A percentile compares a stretch with the other conserved stretches of the same genome.
phyloP scores from a whole-genome alignment of 2,329 filamentous ascomycete species.

The Pseudogymnoascus sp. region DNA sequence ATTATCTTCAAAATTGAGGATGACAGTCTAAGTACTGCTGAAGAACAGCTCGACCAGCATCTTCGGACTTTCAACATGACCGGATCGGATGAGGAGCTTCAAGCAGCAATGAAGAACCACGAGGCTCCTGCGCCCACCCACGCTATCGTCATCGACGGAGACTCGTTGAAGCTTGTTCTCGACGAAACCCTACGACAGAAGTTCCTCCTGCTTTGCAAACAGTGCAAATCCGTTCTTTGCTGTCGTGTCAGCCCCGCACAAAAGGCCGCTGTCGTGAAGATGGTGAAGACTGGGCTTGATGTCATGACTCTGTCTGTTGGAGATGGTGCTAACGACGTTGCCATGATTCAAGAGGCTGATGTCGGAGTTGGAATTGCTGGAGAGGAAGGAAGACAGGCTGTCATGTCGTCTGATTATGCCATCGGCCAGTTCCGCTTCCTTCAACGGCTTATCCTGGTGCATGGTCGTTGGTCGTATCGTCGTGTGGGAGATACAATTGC shows the following conservation, averaged over 20 bases:
- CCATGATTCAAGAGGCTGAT: constrained; percentile 96
- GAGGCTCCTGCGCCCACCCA: constrained; percentile 81
- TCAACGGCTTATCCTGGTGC: constrained; percentile 75
- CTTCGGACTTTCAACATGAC: constrained; percentile 67
- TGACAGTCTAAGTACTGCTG: constrained; percentile 53
- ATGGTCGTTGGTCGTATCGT: constrained; percentile 94
- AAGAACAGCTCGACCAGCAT: constrained; percentile 65
- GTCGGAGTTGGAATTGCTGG: constrained; percentile 95
- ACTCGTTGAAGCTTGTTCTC: constrained; percentile 81
- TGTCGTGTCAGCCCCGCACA: constrained; percentile 95
- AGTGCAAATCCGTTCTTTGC: constrained; percentile 92
- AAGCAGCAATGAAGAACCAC: constrained; percentile 70
- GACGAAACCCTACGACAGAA: constrained; percentile 78
- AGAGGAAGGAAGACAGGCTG: constrained; percentile 83
- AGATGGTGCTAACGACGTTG: constrained; percentile 91
- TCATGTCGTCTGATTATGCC: constrained; percentile 93
- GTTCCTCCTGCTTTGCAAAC: constrained; percentile 90
- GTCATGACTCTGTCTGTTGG: constrained; percentile 94
- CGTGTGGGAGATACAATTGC: constrained; percentile 86
- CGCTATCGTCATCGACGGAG: constrained; percentile 89
- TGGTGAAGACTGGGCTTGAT: constrained; percentile 91
- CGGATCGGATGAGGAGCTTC: constrained; percentile 78
- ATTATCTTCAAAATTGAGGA: constrained; percentile 82
- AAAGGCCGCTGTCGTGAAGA: constrained; percentile 90
- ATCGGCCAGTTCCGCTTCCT: constrained; percentile 91